These are phyloP conservation scores for Thraustochytrium sp. DNA, from an alignment of 352 stramenopile species.

Conservation along the genomic window DNA sequence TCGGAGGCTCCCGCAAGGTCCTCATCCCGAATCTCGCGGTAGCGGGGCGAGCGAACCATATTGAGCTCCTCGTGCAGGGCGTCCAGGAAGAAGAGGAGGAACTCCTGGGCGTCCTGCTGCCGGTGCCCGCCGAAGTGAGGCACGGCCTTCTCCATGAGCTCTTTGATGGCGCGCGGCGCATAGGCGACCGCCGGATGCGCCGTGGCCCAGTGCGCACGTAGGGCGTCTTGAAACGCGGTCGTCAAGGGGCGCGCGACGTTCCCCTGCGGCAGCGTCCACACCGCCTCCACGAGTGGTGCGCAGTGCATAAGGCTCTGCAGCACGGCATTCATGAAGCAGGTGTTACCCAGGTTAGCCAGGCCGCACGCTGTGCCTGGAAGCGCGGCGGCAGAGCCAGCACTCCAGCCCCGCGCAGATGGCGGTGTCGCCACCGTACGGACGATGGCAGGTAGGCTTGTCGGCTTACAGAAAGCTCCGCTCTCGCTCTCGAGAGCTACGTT, in stretches of 20 bases:
- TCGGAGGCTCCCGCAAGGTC: constrained; percentile 50
- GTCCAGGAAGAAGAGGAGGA: constrained; percentile 70
- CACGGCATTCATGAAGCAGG: constrained; percentile 68
- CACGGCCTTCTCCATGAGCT: constrained; percentile 64
- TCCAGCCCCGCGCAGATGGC: background rate
- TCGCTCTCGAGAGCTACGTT: background rate
- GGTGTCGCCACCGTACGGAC: background rate
- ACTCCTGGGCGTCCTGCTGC: constrained; percentile 73
- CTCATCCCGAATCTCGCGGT: constrained; percentile 62
- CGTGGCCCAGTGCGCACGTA: background rate
- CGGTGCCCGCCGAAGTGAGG: constrained; percentile 67
- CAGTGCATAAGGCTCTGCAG: constrained; percentile 54
- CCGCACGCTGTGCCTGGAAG: constrained; percentile 43
- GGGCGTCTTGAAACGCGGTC: background rate
- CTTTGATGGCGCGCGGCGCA: constrained; percentile 64
- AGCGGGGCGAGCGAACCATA: constrained; percentile 62
- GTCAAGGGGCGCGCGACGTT: background rate
- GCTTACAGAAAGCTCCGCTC: background rate
- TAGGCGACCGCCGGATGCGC: constrained; percentile 50
- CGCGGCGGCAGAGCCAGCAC: background rate
- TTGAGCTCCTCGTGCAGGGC: constrained; percentile 76
- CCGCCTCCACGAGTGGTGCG: background rate
- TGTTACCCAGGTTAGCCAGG: constrained; percentile 65
- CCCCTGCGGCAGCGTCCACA: background rate
- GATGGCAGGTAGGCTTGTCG: background rate